phyloP scores from a whole-genome alignment of 139 green algal genomes.

The Ostreobium quekettii region DNA sequence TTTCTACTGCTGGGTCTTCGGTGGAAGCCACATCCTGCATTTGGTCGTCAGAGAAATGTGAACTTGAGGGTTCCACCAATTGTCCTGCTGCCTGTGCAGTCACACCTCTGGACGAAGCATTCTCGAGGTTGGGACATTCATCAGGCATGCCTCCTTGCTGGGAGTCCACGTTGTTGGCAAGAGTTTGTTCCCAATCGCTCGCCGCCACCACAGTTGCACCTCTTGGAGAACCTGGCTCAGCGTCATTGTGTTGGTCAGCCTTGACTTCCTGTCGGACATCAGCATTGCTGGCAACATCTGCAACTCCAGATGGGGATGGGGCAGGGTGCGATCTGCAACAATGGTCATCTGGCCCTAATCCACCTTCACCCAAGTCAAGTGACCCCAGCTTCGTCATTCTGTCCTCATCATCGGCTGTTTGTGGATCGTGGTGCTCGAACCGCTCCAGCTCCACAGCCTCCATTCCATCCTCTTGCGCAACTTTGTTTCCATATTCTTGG shows the following conservation, averaged over 20 bases:
- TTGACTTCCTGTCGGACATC: too few relatives aligned
- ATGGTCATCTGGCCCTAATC: neutral
- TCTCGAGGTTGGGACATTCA: neutral
- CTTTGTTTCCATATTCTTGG: neutral
- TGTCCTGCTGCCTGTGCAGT: neutral
- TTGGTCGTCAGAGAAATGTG: too few relatives aligned
- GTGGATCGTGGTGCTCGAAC: neutral
- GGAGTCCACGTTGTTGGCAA: too few relatives aligned
- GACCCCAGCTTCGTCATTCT: too few relatives aligned
- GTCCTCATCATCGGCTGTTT: neutral
- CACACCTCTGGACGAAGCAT: too few relatives aligned
- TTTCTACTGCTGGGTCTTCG: slow-evolving; percentile 1
- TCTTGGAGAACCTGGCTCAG: too few relatives aligned
- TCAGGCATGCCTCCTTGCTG: neutral
- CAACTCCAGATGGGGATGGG: too few relatives aligned
- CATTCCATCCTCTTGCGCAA: neutral
- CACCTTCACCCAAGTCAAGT: too few relatives aligned
- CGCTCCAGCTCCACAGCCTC: neutral
- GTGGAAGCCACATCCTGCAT: neutral
- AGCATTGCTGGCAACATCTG: too few relatives aligned
- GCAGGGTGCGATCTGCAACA: too few relatives aligned
- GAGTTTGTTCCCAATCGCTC: neutral
- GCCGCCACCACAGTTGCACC: neutral
- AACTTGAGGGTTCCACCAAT: too few relatives aligned
- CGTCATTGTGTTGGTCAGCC: too few relatives aligned